phyloP scores from a whole-genome alignment of 2,329 filamentous ascomycete species.

The Hyphodiscus sp. region DNA sequence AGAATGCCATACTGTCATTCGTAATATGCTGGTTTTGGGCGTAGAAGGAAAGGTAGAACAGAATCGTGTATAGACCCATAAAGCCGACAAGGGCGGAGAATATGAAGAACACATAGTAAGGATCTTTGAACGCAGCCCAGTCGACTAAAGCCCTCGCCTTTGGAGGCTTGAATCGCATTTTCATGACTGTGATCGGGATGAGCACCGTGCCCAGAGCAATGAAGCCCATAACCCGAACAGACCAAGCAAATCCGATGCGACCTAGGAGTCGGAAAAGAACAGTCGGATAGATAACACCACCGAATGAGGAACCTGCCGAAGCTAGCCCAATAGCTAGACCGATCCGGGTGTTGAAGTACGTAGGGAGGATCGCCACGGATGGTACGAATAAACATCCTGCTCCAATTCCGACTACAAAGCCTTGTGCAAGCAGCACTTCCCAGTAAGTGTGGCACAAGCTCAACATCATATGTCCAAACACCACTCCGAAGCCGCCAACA shows the following conservation, averaged over 20 bases:
- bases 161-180: conserved; percentile 31
- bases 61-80: conserved; percentile 33
- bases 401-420: conserved; percentile 35
- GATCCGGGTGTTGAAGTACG: conserved; percentile 40
- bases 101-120: conserved; percentile 32
- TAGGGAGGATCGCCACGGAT: conserved; percentile 52
- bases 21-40: conserved; percentile 28
- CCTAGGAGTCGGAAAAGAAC: conserved; percentile 49
- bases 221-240: conserved; percentile 48
- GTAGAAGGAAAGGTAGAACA: conserved; percentile 38
- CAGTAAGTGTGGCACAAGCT: conserved; percentile 31
- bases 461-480: conserved; percentile 32
- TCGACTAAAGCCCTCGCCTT: conserved; percentile 34
- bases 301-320: conserved; percentile 31
- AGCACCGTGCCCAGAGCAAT: conserved; percentile 30
- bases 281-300: conserved; percentile 53
- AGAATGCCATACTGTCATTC: conserved; percentile 36
- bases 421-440: conserved; percentile 36
- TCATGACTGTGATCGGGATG: conserved; percentile 25
- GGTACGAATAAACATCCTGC: conserved; percentile 37
- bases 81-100: conserved; percentile 32
- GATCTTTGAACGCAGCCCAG: conserved; percentile 34
- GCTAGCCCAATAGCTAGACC: conserved; percentile 40
- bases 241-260: conserved; percentile 46
- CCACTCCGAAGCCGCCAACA: conserved; percentile 21